Evolutionary conservation across 495 filamentous ascomycete genomes (phyloP).

Genomic region (Peziza echinospora): DNA sequence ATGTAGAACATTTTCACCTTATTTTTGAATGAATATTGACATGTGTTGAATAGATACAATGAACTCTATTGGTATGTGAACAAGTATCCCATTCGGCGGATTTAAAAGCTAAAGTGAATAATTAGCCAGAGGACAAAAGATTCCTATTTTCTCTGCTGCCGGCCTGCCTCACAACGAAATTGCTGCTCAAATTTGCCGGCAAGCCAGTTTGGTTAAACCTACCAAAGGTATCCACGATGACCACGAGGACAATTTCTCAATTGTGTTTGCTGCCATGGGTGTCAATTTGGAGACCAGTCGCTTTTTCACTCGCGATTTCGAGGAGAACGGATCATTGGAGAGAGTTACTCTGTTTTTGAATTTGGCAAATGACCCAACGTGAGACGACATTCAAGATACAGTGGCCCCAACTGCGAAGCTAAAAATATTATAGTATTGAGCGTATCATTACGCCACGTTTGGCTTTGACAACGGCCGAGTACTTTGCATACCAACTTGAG

Average conservation of each 20-base stretch:
- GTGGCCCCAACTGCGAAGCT: constrained; percentile 15
- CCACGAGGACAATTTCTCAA: constrained; percentile 98
- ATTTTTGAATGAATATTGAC: too few species aligned
- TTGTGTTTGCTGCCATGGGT: constrained; percentile 99
- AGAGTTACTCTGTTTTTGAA: constrained; percentile 94
- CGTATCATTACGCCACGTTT: constrained; percentile 99
- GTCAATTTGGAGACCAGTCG: constrained; percentile 97
- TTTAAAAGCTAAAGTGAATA: background rate
- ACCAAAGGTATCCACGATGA: constrained; percentile 92
- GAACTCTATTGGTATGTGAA: constrained; percentile 64
- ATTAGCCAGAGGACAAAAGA: constrained; percentile 81
- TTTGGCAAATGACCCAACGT: constrained; percentile 97
- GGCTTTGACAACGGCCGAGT: constrained; percentile 93
- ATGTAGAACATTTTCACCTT: too few species aligned
- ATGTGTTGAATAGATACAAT: constrained; percentile 86
- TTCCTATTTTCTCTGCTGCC: constrained; percentile 96
- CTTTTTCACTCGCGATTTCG: constrained; percentile 97
- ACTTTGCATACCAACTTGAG: constrained; percentile 99
- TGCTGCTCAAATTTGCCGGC: constrained; percentile 89
- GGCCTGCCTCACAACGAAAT: constrained; percentile 99
- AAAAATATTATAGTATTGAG: constrained; percentile 74
- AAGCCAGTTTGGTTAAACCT: constrained; percentile 72
- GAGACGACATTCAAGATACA: too few species aligned
- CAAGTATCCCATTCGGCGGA: background rate
- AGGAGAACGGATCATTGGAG: constrained; percentile 98